phyloP scores from a whole-genome alignment of 2,329 filamentous ascomycete genomes.

The Phyllachora maydis region DNA sequence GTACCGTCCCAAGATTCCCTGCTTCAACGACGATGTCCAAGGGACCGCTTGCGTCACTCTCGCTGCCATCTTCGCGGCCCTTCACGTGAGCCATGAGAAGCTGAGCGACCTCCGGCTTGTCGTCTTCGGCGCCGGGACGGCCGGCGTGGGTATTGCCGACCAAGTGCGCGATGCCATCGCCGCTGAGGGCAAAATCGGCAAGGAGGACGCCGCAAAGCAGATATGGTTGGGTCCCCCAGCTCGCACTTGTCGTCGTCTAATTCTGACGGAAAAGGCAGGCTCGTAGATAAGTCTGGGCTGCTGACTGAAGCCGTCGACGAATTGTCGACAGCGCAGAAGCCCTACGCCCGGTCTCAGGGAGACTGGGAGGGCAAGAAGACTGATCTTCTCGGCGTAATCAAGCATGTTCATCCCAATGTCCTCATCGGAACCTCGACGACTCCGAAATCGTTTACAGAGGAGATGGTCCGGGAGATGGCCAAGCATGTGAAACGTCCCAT shows the following conservation, averaged over 20 bases:
- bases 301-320: constrained; percentile 30
- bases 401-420: constrained; percentile 55
- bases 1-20: constrained; percentile 54
- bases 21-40: constrained; percentile 85
- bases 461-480: constrained; percentile 57
- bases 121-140: constrained; percentile 63
- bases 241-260: background rate
- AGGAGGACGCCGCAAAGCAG: constrained; percentile 56
- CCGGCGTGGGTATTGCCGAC: constrained; percentile 71
- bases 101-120: constrained; percentile 51
- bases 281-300: constrained; percentile 65
- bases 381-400: constrained; percentile 44
- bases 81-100: constrained; percentile 46
- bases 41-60: constrained; percentile 77
- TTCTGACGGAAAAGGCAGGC: constrained; percentile 24
- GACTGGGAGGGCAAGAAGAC: constrained; percentile 40
- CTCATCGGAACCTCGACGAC: constrained; percentile 71
- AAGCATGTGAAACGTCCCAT: constrained; percentile 52
- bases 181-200: constrained; percentile 40
- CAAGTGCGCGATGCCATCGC: constrained; percentile 66
- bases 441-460: constrained; percentile 54
- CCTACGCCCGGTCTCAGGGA: constrained; percentile 40
- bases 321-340: constrained; percentile 44
- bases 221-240: constrained; percentile 57
- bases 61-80: constrained; percentile 58